Conservation (phyloP, 345 rosid genomes). For the Eutrema japonicum region DNA sequence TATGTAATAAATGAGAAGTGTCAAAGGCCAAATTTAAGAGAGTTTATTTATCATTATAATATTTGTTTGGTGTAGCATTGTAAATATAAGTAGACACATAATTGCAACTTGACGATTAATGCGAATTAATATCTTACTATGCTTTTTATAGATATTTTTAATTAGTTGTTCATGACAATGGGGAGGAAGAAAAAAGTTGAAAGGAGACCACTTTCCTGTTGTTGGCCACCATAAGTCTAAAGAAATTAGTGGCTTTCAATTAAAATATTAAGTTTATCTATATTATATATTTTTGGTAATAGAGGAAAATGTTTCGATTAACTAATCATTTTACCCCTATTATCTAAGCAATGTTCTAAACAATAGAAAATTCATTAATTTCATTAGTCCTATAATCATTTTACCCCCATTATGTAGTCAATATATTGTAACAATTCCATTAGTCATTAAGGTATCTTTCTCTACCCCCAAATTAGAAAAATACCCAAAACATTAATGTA, state of each 20-base stretch:
- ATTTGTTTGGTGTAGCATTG: not conserved
- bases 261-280: too few species aligned
- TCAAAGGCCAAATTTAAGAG: not conserved
- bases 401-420: too few species aligned
- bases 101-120: constrained; percentile 21
- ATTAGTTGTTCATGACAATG: constrained; percentile 40
- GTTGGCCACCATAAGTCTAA: constrained; percentile 66
- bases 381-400: too few species aligned
- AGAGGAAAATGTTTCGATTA: too few species aligned
- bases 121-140: not conserved
- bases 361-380: too few species aligned
- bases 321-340: too few species aligned
- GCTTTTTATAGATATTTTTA: constrained; percentile 33
- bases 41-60: constrained; percentile 6
- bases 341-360: too few species aligned
- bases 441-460: too few species aligned
- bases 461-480: too few species aligned
- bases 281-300: too few species aligned
- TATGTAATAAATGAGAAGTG: not conserved
- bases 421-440: too few species aligned
- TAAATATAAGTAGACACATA: constrained; percentile 4
- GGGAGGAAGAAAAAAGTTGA: constrained; percentile 48
- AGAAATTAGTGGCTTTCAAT: constrained; percentile 52
- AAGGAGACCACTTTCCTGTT: constrained; percentile 61
- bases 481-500: too few species aligned